Evolutionary conservation across 148 eudicot genomes (phyloP), one percentile per base, ranked within the genome.

Genomic region (Amaranthus hypochondriacus): DNA sequence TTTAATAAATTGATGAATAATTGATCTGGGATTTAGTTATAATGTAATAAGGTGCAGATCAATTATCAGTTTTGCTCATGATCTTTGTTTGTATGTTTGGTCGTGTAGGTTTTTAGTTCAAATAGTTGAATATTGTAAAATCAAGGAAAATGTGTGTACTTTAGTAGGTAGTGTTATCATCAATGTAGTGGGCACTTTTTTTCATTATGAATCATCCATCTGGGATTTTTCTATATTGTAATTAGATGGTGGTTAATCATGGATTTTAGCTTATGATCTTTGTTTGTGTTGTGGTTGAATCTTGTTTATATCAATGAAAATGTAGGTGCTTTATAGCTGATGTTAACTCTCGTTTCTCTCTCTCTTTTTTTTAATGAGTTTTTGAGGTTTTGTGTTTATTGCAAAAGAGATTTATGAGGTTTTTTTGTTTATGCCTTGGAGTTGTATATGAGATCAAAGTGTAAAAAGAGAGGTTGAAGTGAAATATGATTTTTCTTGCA

Each of bases 211-310:
- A 10, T 48, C 49, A 9, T 43, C 71, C 66, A 77, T 77, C 70
- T 77, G 61, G 81, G 75, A 13, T 68, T 68, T 9, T 9, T 8
- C 21, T 10, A 4, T 59, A 49, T 7, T 21, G 68, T 14, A 10
- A 56, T 56, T 18, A 7, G 14, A 14, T 58, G 46, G 7, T 4
- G 64, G 48, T 60, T 56, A 5, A 21, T 66, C 14, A 1, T 73
- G 55, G 56, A 60, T 10, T 61, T 75, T 65, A 44, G 15, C 12
- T 44, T 56, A 58, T 72, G 76, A 72, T 62, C 47, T 47, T 18
- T 13, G 55, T 46, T 63, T 62, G 18, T 76, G 47, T 54, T 62
- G n/a, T 61, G 3, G 42, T 13, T 61, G 5, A 48, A 15, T 5
- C 9, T 5, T 58, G 62, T 58, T n/a, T 28, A 58, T 58, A 1